Evolutionary conservation across 768 basidiomycete genomes (phyloP).

Genomic region (Leccinum variicolor): DNA sequence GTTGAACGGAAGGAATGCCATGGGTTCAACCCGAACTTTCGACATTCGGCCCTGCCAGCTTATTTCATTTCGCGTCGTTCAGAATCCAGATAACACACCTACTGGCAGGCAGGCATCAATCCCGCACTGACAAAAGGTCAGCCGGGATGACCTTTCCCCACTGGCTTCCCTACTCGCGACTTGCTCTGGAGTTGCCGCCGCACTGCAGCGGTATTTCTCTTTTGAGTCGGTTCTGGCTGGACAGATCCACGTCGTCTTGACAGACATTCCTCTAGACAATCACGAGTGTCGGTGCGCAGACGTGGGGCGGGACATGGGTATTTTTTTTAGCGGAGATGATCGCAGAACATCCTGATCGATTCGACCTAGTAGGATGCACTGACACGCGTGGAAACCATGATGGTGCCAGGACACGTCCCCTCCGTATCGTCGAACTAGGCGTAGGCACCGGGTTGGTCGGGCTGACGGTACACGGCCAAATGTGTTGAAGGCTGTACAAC

Average conservation of each 20-base stretch:
- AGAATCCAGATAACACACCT: slow-evolving; percentile 53
- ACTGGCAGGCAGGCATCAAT: too few relatives aligned
- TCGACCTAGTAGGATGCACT: slow-evolving; percentile 38
- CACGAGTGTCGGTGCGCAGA: slow-evolving; percentile 83
- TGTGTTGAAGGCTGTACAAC: too few relatives aligned
- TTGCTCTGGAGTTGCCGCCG: slow-evolving; percentile 61
- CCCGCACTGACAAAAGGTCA: slow-evolving; percentile 26
- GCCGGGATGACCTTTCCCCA: too few relatives aligned
- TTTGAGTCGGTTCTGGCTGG: slow-evolving; percentile 33
- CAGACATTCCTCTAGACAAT: slow-evolving; percentile 67
- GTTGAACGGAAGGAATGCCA: slow-evolving; percentile 52
- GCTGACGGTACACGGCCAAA: slow-evolving; percentile 33
- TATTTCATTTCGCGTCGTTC: not conserved
- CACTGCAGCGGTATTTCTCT: slow-evolving; percentile 51
- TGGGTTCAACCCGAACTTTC: slow-evolving; percentile 30
- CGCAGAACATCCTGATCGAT: slow-evolving; percentile 49
- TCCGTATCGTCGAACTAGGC: slow-evolving; percentile 52
- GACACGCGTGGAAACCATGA: not conserved
- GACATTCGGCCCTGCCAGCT: not conserved
- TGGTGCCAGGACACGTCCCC: not conserved
- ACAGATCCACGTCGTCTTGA: slow-evolving; percentile 43
- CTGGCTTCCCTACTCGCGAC: slow-evolving; percentile 63
- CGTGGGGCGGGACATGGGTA: slow-evolving; percentile 80
- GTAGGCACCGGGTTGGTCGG: slow-evolving; percentile 57
- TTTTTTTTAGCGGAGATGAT: slow-evolving; percentile 62